phyloP scores from a whole-genome alignment of 768 basidiomycete species.

The Lactifluus piperatus region DNA sequence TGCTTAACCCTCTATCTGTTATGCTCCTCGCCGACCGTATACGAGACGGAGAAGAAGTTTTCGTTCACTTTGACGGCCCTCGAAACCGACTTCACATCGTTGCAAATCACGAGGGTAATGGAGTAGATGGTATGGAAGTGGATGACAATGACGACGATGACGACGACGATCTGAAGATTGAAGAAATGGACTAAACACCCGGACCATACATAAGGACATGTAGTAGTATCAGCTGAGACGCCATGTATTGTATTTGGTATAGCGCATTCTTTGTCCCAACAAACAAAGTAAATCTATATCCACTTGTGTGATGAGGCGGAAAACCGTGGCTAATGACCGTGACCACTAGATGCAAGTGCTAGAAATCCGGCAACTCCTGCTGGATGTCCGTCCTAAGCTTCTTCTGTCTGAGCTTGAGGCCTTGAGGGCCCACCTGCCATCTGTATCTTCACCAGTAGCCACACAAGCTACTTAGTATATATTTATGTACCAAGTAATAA shows the following conservation, averaged over 20 bases:
- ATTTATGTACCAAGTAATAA: background rate
- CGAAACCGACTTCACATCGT: slow-evolving; percentile 69
- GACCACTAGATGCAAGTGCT: too few relatives aligned
- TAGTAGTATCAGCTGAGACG: background rate
- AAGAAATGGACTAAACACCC: slow-evolving; percentile 66
- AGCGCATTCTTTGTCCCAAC: background rate
- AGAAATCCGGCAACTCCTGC: background rate
- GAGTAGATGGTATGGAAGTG: slow-evolving; percentile 44
- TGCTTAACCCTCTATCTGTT: slow-evolving; percentile 84
- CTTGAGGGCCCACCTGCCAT: too few relatives aligned
- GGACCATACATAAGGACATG: background rate
- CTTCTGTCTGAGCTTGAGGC: too few relatives aligned
- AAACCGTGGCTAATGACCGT: too few relatives aligned
- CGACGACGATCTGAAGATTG: slow-evolving; percentile 52
- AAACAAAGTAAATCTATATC: background rate
- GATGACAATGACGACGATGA: too few relatives aligned
- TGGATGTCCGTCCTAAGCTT: background rate
- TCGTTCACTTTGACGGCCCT: slow-evolving; percentile 71
- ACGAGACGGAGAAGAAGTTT: slow-evolving; percentile 70
- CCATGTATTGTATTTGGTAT: background rate
- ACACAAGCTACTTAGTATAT: too few relatives aligned
- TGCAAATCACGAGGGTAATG: slow-evolving; percentile 69
- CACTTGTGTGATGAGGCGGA: background rate
- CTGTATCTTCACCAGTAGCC: too few relatives aligned
- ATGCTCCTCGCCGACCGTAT: slow-evolving; percentile 78